A percentile compares a stretch with the other conserved stretches of the same genome.
These are phyloP conservation scores for Rhamnella rubrinervis DNA, from an alignment of 331 rosid genomes.

Conservation along the genomic window DNA sequence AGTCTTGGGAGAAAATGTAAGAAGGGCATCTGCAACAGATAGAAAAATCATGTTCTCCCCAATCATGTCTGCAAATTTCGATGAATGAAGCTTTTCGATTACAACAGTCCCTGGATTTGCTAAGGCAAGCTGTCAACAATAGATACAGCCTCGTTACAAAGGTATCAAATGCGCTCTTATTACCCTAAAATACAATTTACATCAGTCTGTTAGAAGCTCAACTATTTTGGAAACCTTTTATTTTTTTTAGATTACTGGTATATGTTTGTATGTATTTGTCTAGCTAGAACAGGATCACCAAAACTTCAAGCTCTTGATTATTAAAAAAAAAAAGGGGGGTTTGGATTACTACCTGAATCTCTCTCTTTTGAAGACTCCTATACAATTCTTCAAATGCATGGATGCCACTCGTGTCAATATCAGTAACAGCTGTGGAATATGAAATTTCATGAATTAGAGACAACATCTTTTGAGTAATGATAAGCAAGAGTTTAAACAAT, in stretches of 20 bases:
- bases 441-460: not conserved
- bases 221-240: too few species aligned
- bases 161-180: too few species aligned
- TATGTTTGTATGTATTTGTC: too few species aligned
- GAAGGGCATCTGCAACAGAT: conserved; percentile 66
- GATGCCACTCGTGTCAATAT: conserved; percentile 83
- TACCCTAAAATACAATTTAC: too few species aligned
- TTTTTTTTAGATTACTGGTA: too few species aligned
- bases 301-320: too few species aligned
- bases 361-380: conserved; percentile 52
- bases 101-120: conserved; percentile 81
- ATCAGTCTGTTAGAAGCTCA: too few species aligned
- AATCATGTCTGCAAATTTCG: conserved; percentile 41
- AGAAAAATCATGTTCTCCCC: conserved; percentile 71
- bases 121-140: conserved; percentile 45
- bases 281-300: too few species aligned
- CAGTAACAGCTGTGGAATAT: conserved; percentile 58
- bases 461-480: too few species aligned
- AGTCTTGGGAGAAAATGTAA: conserved; percentile 34
- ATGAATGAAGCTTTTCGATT: conserved; percentile 61
- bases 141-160: too few species aligned
- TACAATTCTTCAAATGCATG: conserved; percentile 57
- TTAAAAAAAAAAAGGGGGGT: too few species aligned
- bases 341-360: conserved; percentile 38
- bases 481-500: too few species aligned